These are phyloP conservation scores for Fusarium napiforme DNA, from an alignment of 2,329 filamentous ascomycete species.

Conservation along the genomic window DNA sequence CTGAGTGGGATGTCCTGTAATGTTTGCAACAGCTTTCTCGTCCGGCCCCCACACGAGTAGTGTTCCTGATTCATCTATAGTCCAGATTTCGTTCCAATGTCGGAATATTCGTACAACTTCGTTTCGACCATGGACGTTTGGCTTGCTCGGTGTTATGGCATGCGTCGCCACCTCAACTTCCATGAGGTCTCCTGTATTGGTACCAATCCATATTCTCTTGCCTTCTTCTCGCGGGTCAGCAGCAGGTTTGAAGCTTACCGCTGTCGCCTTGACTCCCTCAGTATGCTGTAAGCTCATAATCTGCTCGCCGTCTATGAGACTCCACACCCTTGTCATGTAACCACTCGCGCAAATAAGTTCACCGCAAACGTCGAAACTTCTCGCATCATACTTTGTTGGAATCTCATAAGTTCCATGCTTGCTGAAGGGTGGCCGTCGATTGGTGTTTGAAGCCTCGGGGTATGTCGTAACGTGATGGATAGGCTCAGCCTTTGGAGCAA, in stretches of 20 bases:
- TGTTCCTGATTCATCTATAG: conserved; percentile 87
- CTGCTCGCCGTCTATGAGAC: conserved; percentile 81
- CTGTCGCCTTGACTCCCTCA: conserved; percentile 84
- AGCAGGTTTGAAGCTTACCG: conserved; percentile 87
- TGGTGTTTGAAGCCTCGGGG: conserved; percentile 85
- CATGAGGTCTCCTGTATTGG: conserved; percentile 85
- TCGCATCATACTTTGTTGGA: conserved; percentile 84
- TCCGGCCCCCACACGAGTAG: conserved; percentile 89
- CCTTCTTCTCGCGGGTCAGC: conserved; percentile 83
- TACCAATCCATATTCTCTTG: conserved; percentile 87
- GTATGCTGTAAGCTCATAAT: conserved; percentile 84
- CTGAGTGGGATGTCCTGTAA: conserved; percentile 76
- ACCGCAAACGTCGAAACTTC: conserved; percentile 87
- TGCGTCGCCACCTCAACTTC: conserved; percentile 86
- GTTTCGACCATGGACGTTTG: conserved; percentile 78
- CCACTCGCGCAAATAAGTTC: conserved; percentile 88
- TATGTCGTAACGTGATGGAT: conserved; percentile 71
- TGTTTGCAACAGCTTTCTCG: conserved; percentile 74
- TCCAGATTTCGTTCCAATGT: conserved; percentile 91
- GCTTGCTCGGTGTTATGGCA: conserved; percentile 74
- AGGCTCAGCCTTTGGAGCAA: conserved; percentile 53
- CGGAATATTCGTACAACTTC: conserved; percentile 88
- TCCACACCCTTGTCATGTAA: conserved; percentile 89
- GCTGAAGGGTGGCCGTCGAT: conserved; percentile 82
- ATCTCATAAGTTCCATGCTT: conserved; percentile 81